Evolutionary conservation across 2,329 filamentous ascomycete genomes (phyloP), one percentile per base, ranked within the genome.

Genomic region (Arthrobotrys sphaeroides): DNA sequence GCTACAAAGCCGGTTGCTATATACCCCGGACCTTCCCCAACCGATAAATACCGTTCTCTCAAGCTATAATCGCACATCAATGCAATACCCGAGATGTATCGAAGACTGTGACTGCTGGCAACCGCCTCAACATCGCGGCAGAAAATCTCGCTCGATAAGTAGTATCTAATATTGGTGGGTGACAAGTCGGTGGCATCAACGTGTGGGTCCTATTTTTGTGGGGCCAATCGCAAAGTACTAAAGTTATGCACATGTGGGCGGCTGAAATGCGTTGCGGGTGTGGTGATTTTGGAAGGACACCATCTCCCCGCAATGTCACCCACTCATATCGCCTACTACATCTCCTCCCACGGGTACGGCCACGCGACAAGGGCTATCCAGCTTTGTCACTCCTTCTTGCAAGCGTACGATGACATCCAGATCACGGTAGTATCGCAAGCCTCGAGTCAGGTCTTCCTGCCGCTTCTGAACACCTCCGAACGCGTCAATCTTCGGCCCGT

Each of bases 281-380:
- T 53, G 26, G 49, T 55, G 22, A 18, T 24, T 36, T 24, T 22
- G 20, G 10, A n/a, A n/a, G n/a, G n/a, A n/a, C 51, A 55, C 51
- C 51, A 55, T 55, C 51, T 55, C 51, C 31, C 51, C 51, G 51
- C 55, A n/a, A 60, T 60, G 55, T 43, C 55, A 60, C 69, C 69
- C 31, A 53, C 69, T 24, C 70, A 74, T 38, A 68, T 74, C 53
- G 70, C 70, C 33, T 74, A 74, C 40, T 74, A 74, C 62, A 68
- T 74, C 26, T 74, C 70, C 28, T 74, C 70, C 16, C 70, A 74
- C 38, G 70, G 70, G 16, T 74, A 74, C 47, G 70, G 70, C 62
- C 70, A 74, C 42, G 70, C 70, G 24, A 74, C 70, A 1, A 62
- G 70, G 3, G 62, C 70, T 13, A 74, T 74, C n/a, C 70, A 74